Conservation (phyloP, 495 filamentous ascomycete genomes). For the Aspergillus ostianus region DNA sequence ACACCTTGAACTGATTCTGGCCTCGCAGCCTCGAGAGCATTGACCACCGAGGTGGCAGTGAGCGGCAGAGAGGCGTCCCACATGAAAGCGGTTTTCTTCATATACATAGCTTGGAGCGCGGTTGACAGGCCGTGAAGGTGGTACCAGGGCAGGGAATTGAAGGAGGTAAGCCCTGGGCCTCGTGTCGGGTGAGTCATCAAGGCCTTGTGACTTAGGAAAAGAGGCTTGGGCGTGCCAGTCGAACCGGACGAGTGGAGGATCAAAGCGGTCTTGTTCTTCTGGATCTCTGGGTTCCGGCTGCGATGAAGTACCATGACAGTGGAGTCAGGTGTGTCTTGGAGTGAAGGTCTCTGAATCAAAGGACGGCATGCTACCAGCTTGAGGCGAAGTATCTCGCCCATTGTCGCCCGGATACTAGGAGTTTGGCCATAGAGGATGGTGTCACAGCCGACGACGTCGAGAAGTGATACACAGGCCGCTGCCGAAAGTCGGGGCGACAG, state of each 20-base stretch:
- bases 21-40: conserved; percentile 44
- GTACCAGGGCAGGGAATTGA: conserved; percentile 56
- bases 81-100: conserved; percentile 49
- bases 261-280: conserved; percentile 35
- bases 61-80: conserved; percentile 53
- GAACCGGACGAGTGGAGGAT: conserved; percentile 61
- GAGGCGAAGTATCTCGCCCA: conserved; percentile 40
- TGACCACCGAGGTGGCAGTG: conserved; percentile 47
- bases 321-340: conserved; percentile 19
- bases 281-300: conserved; percentile 24
- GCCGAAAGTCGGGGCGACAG: conserved; percentile 57
- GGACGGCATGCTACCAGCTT: conserved; percentile 35
- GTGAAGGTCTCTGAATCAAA: conserved; percentile 22
- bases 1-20: conserved; percentile 55
- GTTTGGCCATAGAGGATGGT: conserved; percentile 43
- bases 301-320: conserved; percentile 34
- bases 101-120: conserved; percentile 50
- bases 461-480: conserved; percentile 50
- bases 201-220: conserved; percentile 39
- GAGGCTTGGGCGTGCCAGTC: conserved; percentile 57
- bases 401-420: conserved; percentile 36
- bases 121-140: conserved; percentile 51
- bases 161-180: conserved; percentile 42
- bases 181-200: conserved; percentile 39
- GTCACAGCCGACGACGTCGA: conserved; percentile 46